Percentiles rank a stretch among this genome's conserved stretches.
Evolutionary conservation across 2,329 filamentous ascomycete species (phyloP).

Genomic region (Scolecobasidium constrictum): DNA sequence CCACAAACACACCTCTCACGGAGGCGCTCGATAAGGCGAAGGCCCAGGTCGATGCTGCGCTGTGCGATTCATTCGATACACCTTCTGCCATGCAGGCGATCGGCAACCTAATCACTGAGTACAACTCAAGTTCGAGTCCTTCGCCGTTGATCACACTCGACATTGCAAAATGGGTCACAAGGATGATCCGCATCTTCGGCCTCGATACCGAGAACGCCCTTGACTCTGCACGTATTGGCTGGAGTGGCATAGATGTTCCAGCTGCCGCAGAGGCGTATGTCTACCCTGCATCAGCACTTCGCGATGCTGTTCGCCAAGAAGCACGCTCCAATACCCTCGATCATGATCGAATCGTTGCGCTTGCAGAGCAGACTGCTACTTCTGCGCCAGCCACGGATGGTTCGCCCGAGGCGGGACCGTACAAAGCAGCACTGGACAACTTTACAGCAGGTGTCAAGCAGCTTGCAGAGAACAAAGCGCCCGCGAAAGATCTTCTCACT

Average conservation of each 20-base stretch:
- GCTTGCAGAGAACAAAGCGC: conserved; percentile 35
- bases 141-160: conserved; percentile 37
- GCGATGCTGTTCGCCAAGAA: conserved; percentile 46
- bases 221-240: conserved; percentile 41
- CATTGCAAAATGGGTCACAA: conserved; percentile 69
- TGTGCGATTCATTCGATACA: conserved; percentile 84
- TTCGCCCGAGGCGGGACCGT: conserved; percentile 16
- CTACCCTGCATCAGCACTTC: conserved; percentile 45
- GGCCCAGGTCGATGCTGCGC: conserved; percentile 48
- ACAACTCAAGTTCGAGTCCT: conserved; percentile 46
- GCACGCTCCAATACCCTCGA: conserved; percentile 28
- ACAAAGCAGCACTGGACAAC: conserved; percentile 36
- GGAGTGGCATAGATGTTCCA: conserved; percentile 55
- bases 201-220: conserved; percentile 47
- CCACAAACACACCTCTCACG: conserved; percentile 28
- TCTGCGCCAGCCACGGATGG: neutral
- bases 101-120: conserved; percentile 63
- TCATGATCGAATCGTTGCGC: conserved; percentile 10
- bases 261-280: conserved; percentile 48
- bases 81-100: conserved; percentile 69
- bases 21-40: conserved; percentile 43
- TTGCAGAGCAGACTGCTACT: conserved; percentile 3
- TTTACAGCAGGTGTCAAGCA: conserved; percentile 52
- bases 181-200: conserved; percentile 75
- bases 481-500: conserved; percentile 60